Evolutionary conservation across 441 rosid genomes (phyloP), one percentile per base, ranked within the genome.

Genomic region (Erysimum cheiri): DNA sequence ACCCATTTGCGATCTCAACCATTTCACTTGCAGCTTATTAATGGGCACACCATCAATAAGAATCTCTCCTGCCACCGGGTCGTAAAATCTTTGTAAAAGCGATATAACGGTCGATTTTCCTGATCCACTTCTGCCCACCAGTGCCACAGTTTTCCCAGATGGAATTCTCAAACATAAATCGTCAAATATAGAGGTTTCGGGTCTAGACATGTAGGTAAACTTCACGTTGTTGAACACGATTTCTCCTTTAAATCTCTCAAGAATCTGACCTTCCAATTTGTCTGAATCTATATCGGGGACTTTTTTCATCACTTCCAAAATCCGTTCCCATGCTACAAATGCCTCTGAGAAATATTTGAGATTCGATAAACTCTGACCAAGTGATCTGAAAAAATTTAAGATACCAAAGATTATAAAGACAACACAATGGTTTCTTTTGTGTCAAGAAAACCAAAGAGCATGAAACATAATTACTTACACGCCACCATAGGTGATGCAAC

Each of bases 1-100:
- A 7, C 97, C 93, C 91, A 91, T 88, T 39, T 87, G 95, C 3
- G 88, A 86, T 73, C 93, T 78, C 13, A 89, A 64, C 95, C 95
- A 86, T 63, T 85, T 91, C 32, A 87, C 81, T 69, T 85, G 87
- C 69, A 91, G 37, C 71, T 78, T 84, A 47, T 80, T 76, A 28
- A 86, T 80, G 1, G 85, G 55, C 6, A 85, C 77, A 1, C 87
- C 90, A 63, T 91, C 95, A 19, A 89, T 58, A 5, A 80, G 82
- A 55, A 88, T 81, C 60, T 87, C 86, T 55, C 97, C 93, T 0
- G 64, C 74, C 11, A 77, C 59, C n/a, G 97, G 92, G 56, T 86
- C 92, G 53, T 88, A 91, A 64, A 87, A 91, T 74, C 96, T 86
- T 15, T 89, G 93, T 48, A 89, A 43, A 6, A 89, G 83, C 1